Base-by-base conservation (phyloP, 2,329 filamentous ascomycete genomes). In the Calonectria hongkongensis region DNA sequence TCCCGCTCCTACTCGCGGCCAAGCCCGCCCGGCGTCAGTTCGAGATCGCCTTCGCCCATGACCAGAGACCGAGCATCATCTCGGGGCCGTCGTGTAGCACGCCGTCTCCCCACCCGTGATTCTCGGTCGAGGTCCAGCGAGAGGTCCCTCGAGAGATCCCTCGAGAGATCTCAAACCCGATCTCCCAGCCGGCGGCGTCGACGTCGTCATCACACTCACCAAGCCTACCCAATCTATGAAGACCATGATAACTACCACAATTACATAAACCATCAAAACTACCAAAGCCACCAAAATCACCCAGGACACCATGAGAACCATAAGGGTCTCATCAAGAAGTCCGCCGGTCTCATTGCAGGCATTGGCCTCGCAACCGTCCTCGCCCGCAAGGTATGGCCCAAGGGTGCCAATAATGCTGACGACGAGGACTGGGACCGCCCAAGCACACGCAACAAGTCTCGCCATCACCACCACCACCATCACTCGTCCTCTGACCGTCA, bases 341-440 rank as follows among this genome's bases (percentile, higher is more conserved):
- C 83, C 0, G 79, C 82, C 16, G 74, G 81, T 13, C 75, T 84
- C 28, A 73, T 85, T 36, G 83, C 83, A 12, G 81, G 82, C 36
- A 80, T 85, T 18, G 83, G 83, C 39, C 78, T 84, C 39, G 82
- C 82, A 28, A 79, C 82, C 13, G 75, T 84, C 50, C 74, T 83
- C 45, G 81, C 82, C 47, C 82, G 82, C 74, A 83, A 82, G 67
- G 75, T 83, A 74, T 85, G 83, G 83, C 82, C 82, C 36, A 83
- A 83, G 73, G 78, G 78, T 7, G 73, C 78, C 50, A 41, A 79
- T 25, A 75, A 82, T 66, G 79, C 79, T 15, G 81, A 76, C 21
- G 75, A 80, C 33, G 79, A 83, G 13, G 76, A 81, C 21, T 83
- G 82, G 82, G 80, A 81, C 30, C 62, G 25, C 27, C n/a, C 54